Conservation (phyloP, 768 basidiomycete genomes). For the Suillus subluteus region DNA sequence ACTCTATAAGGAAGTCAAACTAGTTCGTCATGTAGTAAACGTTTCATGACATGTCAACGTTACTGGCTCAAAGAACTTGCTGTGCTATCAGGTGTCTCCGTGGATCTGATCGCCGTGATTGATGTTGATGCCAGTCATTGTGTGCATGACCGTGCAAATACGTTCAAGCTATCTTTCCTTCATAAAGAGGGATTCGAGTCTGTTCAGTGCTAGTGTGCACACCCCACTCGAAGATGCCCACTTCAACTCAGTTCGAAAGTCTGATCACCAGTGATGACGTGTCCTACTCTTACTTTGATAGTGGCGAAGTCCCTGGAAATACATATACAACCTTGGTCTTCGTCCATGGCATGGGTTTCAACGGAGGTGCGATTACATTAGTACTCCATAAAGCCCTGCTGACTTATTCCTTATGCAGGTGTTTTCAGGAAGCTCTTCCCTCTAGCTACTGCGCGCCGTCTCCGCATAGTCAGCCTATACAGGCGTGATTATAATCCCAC, state of each 20-base stretch:
- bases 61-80: too few species aligned
- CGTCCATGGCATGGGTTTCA: conserved; percentile 15
- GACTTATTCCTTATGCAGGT: conserved; percentile 1
- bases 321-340: conserved; percentile 13
- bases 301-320: not conserved
- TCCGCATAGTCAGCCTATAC: conserved; percentile 28
- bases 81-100: too few species aligned
- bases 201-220: too few species aligned
- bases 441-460: conserved; percentile 20
- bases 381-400: not conserved
- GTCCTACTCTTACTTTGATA: conserved; percentile 3
- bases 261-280: not conserved
- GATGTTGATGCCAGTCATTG: too few species aligned
- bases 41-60: too few species aligned
- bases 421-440: conserved; percentile 24
- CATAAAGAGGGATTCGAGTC: too few species aligned
- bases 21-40: too few species aligned
- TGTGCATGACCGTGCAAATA: too few species aligned
- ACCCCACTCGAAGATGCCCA: not conserved
- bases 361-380: conserved; percentile 4
- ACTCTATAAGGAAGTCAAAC: too few species aligned
- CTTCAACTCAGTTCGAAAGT: not conserved
- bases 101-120: too few species aligned
- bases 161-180: too few species aligned
- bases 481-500: conserved; percentile 31